Base-by-base conservation (phyloP, 2,329 filamentous ascomycete species). In the Colletotrichum scovillei region DNA sequence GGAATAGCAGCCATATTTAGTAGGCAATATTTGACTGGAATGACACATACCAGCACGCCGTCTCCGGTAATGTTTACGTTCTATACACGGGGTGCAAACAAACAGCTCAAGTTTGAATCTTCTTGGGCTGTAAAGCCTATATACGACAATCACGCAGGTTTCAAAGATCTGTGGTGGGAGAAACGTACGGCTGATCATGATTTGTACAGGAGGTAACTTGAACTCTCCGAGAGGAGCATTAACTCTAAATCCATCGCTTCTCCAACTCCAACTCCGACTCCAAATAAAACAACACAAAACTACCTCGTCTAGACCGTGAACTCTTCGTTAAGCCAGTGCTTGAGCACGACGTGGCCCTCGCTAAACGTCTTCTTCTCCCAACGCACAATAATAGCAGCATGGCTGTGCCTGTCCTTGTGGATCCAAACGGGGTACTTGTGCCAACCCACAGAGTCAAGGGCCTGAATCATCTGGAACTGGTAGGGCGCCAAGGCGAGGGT, bases 381-480 rank as follows among this genome's bases (percentile, higher is more conserved):
- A 49, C 96, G 89, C 46, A 97, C 92, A 75, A 98, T 94, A 60
- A 98, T 97, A 3, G 95, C 95, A 0, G 95, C 96, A 82, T 98
- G 96, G 73, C 90, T 94, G 80, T 98, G 94, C n/a, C 87, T 84
- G 67, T 91, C 88, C 6, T 95, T 93, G 75, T 93, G 92, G 52
- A 97, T 95, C 83, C 93, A 92, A 4, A 95, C 90, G 0, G 88
- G 90, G 76, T 90, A 92, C 80, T 92, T 93, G 60, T 87, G 86
- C 88, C 90, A 92, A 5, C 88, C 86, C 2, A 92, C 80, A n/a
- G 81, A 80, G 77, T 98, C 91, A 62, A 98, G 85, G 11, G 91
- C 90, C 35, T 93, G 88, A 74, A 98, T 93, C 90, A 98, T 98
- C 62, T 89, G 88, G 80, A 98, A 97, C 82, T 98, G 96, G 60